phyloP scores from a whole-genome alignment of 202 grass and related monocot genomes.

The Cymbopogon flexuosus region DNA sequence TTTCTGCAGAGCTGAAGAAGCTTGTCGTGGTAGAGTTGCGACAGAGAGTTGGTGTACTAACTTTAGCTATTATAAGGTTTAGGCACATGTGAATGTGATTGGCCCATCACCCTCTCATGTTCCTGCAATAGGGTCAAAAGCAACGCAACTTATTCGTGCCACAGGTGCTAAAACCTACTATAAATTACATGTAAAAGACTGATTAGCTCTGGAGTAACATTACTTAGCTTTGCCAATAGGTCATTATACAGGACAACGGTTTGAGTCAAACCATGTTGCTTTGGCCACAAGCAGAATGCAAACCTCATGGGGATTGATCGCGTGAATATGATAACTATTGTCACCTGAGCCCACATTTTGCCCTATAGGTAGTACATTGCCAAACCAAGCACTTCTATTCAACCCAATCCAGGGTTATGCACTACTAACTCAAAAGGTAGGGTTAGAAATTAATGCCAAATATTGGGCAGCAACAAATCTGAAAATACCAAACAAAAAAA shows the following conservation, averaged over 20 bases:
- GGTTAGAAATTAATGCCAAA: background rate
- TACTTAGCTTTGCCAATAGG: conserved; percentile 15
- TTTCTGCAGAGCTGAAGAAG: background rate
- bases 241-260: conserved; percentile 12
- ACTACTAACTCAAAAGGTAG: background rate
- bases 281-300: conserved; percentile 2
- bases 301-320: conserved; percentile 3
- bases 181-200: background rate
- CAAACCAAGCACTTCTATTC: background rate
- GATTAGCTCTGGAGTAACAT: conserved; percentile 10
- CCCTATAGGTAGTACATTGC: background rate
- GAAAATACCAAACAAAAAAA: background rate
- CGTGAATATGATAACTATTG: conserved; percentile 9
- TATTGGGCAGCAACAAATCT: conserved; percentile 1
- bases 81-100: background rate
- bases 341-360: background rate
- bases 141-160: background rate
- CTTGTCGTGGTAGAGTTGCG: background rate
- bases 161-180: background rate
- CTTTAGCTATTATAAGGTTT: background rate
- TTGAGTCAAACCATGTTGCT: conserved; percentile 33
- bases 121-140: conserved; percentile 11
- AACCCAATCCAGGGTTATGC: background rate
- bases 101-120: background rate
- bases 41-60: background rate